These are phyloP conservation scores for Nicotiana knightiana DNA, from an alignment of 257 asterid genomes.

Conservation along the genomic window DNA sequence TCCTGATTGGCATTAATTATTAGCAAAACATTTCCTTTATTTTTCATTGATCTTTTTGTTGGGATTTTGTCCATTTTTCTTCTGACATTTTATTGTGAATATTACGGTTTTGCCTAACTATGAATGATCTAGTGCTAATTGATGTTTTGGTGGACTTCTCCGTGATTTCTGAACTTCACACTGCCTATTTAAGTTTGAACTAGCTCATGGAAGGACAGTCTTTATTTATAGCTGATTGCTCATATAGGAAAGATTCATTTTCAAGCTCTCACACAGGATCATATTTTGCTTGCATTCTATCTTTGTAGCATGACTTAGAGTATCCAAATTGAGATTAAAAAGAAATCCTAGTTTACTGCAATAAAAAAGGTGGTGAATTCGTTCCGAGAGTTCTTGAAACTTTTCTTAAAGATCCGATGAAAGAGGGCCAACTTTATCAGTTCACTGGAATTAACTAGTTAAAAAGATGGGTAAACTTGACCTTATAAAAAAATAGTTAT, in stretches of 20 bases:
- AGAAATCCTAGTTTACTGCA: background rate
- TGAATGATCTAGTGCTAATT: background rate
- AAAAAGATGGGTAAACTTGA: background rate
- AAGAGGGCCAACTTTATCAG: background rate
- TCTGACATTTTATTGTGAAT: background rate
- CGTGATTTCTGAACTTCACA: background rate
- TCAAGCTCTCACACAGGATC: background rate
- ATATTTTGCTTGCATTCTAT: background rate
- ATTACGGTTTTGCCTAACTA: background rate
- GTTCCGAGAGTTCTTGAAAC: background rate
- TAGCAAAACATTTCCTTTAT: background rate
- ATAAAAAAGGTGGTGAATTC: background rate
- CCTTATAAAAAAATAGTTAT: too few relatives aligned
- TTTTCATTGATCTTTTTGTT: background rate
- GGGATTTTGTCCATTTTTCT: constrained; percentile 11
- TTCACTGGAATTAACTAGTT: background rate
- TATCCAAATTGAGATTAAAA: background rate
- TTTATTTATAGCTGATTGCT: background rate
- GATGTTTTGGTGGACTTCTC: background rate
- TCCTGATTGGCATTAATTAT: constrained; percentile 31
- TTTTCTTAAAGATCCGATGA: background rate
- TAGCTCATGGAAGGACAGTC: background rate
- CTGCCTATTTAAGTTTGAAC: background rate
- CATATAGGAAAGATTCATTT: background rate
- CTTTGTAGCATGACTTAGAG: background rate